A percentile compares a stretch with the other conserved stretches of the same genome.
Evolutionary conservation across 1,139 yeast genomes (phyloP).

Genomic region (Nakaseomyces sp.): DNA sequence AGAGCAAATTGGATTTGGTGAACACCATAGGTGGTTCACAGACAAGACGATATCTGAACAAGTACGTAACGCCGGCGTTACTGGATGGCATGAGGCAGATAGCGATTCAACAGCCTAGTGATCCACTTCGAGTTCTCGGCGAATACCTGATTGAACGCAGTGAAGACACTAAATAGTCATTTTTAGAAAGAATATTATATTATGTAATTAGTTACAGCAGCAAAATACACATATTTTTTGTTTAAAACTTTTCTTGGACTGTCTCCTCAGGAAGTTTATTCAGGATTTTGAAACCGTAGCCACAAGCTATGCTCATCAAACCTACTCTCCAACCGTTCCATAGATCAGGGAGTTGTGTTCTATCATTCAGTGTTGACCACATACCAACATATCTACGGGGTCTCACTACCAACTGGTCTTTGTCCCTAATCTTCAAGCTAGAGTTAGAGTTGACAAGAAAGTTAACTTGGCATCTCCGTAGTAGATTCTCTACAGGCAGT

Average conservation of each 20-base stretch:
- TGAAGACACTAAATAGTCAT: slow-evolving; percentile 23
- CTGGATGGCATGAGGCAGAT: slow-evolving; percentile 61
- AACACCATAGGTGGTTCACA: slow-evolving; percentile 77
- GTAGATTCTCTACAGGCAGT: slow-evolving; percentile 79
- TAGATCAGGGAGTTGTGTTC: slow-evolving; percentile 38
- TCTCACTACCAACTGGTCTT: slow-evolving; percentile 38
- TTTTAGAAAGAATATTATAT: background rate
- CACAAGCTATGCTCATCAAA: slow-evolving; percentile 65
- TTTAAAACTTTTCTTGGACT: slow-evolving; percentile 32
- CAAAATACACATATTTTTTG: background rate
- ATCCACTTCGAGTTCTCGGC: slow-evolving; percentile 65
- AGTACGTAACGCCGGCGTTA: slow-evolving; percentile 57
- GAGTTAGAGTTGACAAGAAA: slow-evolving; percentile 36
- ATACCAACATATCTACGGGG: slow-evolving; percentile 47
- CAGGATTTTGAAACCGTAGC: slow-evolving; percentile 70
- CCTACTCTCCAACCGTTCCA: slow-evolving; percentile 94
- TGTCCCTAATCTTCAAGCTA: slow-evolving; percentile 10
- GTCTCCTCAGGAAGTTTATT: slow-evolving; percentile 43
- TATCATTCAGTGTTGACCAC: slow-evolving; percentile 40
- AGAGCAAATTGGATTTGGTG: slow-evolving; percentile 23
- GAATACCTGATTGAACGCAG: slow-evolving; percentile 52
- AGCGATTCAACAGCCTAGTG: slow-evolving; percentile 50
- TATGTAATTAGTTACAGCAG: background rate
- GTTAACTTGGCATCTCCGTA: slow-evolving; percentile 73
- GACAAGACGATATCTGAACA: slow-evolving; percentile 67